These are phyloP conservation scores for Cairneyella variabilis DNA, from an alignment of 495 filamentous ascomycete species.

Conservation along the genomic window DNA sequence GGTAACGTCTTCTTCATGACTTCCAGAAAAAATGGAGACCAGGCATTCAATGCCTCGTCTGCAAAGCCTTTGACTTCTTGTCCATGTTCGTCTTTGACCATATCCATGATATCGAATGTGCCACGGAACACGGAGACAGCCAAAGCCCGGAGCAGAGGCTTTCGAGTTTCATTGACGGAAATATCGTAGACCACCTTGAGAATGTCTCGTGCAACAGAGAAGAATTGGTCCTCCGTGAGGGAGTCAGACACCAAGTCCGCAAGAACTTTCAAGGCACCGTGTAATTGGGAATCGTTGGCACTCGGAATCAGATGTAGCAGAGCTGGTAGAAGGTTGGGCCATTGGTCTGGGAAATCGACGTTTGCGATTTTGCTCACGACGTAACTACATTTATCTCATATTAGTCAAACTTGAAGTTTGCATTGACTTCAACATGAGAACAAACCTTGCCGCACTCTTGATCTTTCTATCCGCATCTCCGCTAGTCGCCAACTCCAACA, in stretches of 20 bases:
- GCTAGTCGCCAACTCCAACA: slow-evolving; percentile 76
- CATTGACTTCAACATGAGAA: slow-evolving; percentile 8
- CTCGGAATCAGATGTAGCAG: slow-evolving; percentile 72
- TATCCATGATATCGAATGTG: slow-evolving; percentile 92
- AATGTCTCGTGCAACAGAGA: slow-evolving; percentile 76
- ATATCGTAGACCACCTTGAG: slow-evolving; percentile 79
- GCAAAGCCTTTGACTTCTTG: slow-evolving; percentile 81
- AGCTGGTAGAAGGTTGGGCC: slow-evolving; percentile 79
- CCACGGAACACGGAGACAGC: slow-evolving; percentile 84
- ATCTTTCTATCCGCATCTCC: slow-evolving; percentile 77
- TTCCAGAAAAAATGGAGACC: slow-evolving; percentile 82
- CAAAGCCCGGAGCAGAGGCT: slow-evolving; percentile 70
- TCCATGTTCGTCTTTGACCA: slow-evolving; percentile 89
- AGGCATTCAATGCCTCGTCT: slow-evolving; percentile 72
- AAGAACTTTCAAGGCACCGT: slow-evolving; percentile 86
- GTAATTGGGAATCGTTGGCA: slow-evolving; percentile 71
- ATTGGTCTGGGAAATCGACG: slow-evolving; percentile 89
- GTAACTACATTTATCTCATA: slow-evolving; percentile 48
- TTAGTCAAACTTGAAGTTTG: slow-evolving; percentile 5
- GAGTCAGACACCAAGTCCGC: slow-evolving; percentile 88
- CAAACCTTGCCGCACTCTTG: slow-evolving; percentile 70
- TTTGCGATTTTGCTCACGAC: slow-evolving; percentile 95
- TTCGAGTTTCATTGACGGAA: slow-evolving; percentile 69
- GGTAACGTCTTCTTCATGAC: slow-evolving; percentile 70
- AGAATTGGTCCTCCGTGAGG: slow-evolving; percentile 91